These are phyloP conservation scores for Eucalyptus guilfoylei DNA, from an alignment of 345 rosid genomes.

Conservation along the genomic window DNA sequence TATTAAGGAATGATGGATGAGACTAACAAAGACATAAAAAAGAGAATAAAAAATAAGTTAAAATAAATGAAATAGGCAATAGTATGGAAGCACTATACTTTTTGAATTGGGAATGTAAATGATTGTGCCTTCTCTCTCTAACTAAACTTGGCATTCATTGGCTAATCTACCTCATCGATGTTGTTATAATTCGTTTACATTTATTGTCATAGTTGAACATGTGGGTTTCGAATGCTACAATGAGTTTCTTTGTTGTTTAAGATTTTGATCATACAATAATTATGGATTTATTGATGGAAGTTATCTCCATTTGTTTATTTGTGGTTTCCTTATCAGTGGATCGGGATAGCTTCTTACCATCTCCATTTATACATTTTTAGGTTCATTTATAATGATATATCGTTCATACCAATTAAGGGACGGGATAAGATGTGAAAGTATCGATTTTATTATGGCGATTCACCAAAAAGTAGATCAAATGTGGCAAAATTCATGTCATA, in stretches of 20 bases:
- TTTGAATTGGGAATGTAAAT: too few species aligned
- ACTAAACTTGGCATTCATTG: neutral
- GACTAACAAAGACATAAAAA: neutral
- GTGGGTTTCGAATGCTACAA: neutral
- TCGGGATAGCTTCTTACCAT: neutral
- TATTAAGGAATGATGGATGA: neutral
- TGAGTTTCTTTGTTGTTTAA: neutral
- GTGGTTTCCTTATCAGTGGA: neutral
- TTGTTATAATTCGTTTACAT: neutral
- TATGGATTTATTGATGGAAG: accelerated
- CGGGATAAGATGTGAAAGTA: neutral
- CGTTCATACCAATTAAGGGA: neutral
- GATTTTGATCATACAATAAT: neutral
- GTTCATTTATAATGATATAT: neutral
- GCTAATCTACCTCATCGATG: neutral
- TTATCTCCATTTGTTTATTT: neutral
- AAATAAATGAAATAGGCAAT: neutral
- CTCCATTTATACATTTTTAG: accelerated
- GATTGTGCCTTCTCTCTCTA: too few species aligned
- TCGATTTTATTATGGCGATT: accelerated
- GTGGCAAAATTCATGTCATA: neutral
- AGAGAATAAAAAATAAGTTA: neutral
- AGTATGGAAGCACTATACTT: neutral
- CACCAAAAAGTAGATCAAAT: neutral
- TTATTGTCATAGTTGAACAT: neutral